Conservation (phyloP, 108 stramenopile genomes). For the Cyclotella atomus region DNA sequence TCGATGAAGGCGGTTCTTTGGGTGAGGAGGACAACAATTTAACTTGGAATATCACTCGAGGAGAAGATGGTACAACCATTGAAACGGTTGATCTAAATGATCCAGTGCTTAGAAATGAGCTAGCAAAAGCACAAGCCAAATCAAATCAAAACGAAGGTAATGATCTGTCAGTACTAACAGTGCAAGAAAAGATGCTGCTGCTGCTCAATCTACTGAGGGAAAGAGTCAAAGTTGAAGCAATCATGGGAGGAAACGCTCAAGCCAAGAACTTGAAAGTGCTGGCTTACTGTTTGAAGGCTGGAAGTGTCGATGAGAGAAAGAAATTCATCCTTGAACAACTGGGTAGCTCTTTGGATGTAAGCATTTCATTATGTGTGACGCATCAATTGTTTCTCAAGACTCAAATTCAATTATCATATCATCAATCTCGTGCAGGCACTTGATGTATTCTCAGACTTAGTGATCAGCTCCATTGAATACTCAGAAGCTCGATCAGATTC, state of each 20-base stretch:
- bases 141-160: conserved; percentile 14
- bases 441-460: conserved; percentile 75
- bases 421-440: conserved; percentile 50
- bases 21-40: conserved; percentile 49
- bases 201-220: conserved; percentile 77
- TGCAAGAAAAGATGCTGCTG: conserved; percentile 74
- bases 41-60: conserved; percentile 72
- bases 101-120: conserved; percentile 64
- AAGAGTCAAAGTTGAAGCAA: conserved; percentile 86
- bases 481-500: conserved; percentile 65
- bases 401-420: neutral
- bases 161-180: conserved; percentile 39
- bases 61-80: conserved; percentile 65
- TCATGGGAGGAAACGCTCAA: conserved; percentile 72
- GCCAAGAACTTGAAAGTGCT: conserved; percentile 76
- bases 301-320: conserved; percentile 57
- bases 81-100: conserved; percentile 86
- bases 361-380: conserved; percentile 29
- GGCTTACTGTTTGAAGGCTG: conserved; percentile 74
- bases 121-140: conserved; percentile 39
- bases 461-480: conserved; percentile 80
- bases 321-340: conserved; percentile 73
- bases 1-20: neutral
- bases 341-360: conserved; percentile 79
- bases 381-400: neutral